A percentile compares a stretch with the other conserved stretches of the same genome.
These are phyloP conservation scores for Fallopia convolvulus DNA, from an alignment of 148 eudicot species.

Conservation along the genomic window DNA sequence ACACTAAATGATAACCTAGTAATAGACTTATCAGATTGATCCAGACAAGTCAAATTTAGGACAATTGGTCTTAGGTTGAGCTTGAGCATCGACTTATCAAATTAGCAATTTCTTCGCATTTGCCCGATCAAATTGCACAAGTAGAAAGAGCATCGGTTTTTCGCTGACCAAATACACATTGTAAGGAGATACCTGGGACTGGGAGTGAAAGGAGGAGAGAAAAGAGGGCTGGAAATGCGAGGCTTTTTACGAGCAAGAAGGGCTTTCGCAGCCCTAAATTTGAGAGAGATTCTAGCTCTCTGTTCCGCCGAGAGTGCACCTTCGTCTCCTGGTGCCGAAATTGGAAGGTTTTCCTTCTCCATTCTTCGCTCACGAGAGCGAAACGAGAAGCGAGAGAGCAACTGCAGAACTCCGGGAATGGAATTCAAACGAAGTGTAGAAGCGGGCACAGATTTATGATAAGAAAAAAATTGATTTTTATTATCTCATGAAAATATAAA, in stretches of 20 bases:
- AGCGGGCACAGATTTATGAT: background rate
- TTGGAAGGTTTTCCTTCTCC: slow-evolving; percentile 11
- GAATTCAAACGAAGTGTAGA: background rate
- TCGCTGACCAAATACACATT: background rate
- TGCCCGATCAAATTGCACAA: background rate
- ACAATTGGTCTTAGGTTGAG: background rate
- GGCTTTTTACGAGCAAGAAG: slow-evolving; percentile 63
- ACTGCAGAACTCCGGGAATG: background rate
- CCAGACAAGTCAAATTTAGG: background rate
- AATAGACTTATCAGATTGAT: background rate
- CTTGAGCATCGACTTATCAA: background rate
- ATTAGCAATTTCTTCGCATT: background rate
- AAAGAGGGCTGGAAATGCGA: slow-evolving; percentile 20
- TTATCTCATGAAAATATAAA: too few relatives aligned
- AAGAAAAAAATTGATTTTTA: too few relatives aligned
- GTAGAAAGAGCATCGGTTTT: background rate
- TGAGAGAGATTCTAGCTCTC: slow-evolving; percentile 63
- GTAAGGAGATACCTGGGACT: background rate
- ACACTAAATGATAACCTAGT: background rate
- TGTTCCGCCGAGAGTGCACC: slow-evolving; percentile 55
- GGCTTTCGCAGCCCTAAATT: slow-evolving; percentile 74
- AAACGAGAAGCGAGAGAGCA: slow-evolving; percentile 1
- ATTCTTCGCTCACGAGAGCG: background rate
- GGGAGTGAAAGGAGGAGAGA: slow-evolving; percentile 8
- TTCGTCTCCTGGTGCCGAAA: background rate